phyloP scores from a whole-genome alignment of 1,284 basidiomycete species.

The Papiliotrema laurentii region DNA sequence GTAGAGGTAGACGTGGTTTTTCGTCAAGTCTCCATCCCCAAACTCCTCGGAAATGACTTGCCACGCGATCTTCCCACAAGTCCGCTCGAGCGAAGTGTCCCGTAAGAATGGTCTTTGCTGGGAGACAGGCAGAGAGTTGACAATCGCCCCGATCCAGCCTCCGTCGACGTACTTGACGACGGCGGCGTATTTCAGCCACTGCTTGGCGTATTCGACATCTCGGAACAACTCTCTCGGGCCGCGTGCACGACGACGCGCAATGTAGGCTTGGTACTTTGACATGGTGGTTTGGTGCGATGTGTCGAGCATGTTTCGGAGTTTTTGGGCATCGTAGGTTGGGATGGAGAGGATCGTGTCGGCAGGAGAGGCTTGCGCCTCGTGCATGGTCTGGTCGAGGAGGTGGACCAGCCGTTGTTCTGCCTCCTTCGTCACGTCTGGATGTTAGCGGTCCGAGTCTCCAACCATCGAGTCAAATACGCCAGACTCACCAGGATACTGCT shows the following conservation, averaged over 20 bases:
- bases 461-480: background rate
- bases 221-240: conserved; percentile 34
- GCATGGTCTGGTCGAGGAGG: conserved; percentile 23
- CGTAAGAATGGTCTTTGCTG: background rate
- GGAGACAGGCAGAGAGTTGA: conserved; percentile 13
- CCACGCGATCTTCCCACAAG: conserved; percentile 31
- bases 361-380: conserved; percentile 12
- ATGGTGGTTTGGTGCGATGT: conserved; percentile 13
- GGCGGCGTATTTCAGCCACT: conserved; percentile 28
- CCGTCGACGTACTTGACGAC: conserved; percentile 42
- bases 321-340: conserved; percentile 10
- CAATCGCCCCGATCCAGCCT: conserved; percentile 22
- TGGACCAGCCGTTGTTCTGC: conserved; percentile 19
- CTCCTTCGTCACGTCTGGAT: conserved; percentile 13
- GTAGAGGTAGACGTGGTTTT: conserved; percentile 36
- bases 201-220: conserved; percentile 17
- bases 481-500: conserved; percentile 28
- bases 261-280: conserved; percentile 24
- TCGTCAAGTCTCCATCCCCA: conserved; percentile 37
- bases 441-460: background rate
- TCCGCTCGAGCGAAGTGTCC: conserved; percentile 12
- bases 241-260: conserved; percentile 21
- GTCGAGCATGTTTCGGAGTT: conserved; percentile 11
- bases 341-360: conserved; percentile 19
- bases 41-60: conserved; percentile 43